These are phyloP conservation scores for Eremochloa ophiuroides DNA, from an alignment of 176 grass and related monocot genomes.

Conservation along the genomic window DNA sequence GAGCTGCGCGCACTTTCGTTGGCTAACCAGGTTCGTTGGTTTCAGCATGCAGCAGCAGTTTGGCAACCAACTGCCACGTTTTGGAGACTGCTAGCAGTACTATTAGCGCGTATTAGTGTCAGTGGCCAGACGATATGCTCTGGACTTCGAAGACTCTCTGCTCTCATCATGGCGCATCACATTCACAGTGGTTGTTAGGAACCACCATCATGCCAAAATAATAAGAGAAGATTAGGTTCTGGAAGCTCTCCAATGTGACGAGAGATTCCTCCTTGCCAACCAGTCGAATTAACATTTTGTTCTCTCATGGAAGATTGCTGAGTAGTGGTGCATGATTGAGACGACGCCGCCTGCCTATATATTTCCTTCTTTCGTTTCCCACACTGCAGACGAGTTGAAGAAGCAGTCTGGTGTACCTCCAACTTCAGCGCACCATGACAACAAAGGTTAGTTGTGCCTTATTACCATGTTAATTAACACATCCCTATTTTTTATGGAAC, in stretches of 20 bases:
- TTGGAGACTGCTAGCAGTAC: neutral
- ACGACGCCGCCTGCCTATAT: conserved; percentile 1
- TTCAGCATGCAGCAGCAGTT: neutral
- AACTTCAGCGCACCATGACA: conserved; percentile 12
- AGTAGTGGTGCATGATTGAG: neutral
- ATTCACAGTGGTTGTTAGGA: conserved; percentile 26
- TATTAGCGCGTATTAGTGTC: neutral
- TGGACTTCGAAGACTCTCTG: neutral
- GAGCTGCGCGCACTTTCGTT: neutral
- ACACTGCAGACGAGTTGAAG: conserved; percentile 11
- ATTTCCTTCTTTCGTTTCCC: neutral
- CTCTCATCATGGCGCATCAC: neutral
- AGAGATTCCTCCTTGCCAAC: conserved; percentile 1
- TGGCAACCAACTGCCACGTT: neutral
- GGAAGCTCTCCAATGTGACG: neutral
- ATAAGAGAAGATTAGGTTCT: conserved; percentile 1
- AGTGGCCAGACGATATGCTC: conserved; percentile 1
- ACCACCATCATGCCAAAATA: neutral
- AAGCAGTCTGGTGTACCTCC: neutral
- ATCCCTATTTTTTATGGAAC: too few species aligned
- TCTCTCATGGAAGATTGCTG: neutral
- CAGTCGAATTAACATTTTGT: neutral
- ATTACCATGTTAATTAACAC: too few species aligned
- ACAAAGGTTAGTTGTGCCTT: conserved; percentile 11
- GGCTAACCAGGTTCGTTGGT: neutral